These are phyloP conservation scores for Thalassiosira hispida DNA, from an alignment of 352 stramenopile species.

Conservation along the genomic window DNA sequence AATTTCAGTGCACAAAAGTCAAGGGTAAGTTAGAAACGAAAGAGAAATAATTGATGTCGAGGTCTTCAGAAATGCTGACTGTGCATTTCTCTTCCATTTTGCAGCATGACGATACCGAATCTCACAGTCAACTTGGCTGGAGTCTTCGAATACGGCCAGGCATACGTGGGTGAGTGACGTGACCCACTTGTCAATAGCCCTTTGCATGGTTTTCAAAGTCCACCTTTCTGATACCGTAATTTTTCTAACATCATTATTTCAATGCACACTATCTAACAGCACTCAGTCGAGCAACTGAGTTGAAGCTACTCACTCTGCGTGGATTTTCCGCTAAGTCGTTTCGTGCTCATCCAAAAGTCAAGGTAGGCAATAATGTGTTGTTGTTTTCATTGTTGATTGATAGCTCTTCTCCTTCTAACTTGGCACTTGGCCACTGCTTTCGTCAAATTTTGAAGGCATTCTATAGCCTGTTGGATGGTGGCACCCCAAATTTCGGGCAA, in stretches of 20 bases:
- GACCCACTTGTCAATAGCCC: too few relatives aligned
- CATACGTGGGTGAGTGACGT: slow-evolving; percentile 88
- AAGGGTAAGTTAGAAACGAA: slow-evolving; percentile 33
- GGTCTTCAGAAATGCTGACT: neutral
- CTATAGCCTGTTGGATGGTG: slow-evolving; percentile 45
- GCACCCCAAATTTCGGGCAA: slow-evolving; percentile 4
- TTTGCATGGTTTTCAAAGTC: too few relatives aligned
- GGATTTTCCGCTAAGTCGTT: slow-evolving; percentile 56
- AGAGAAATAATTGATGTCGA: neutral
- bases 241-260: too few relatives aligned
- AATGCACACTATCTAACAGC: slow-evolving; percentile 56
- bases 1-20: slow-evolving; percentile 94
- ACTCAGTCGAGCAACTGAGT: slow-evolving; percentile 90
- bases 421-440: neutral
- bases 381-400: neutral
- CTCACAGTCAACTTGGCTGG: slow-evolving; percentile 89
- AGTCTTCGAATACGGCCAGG: slow-evolving; percentile 96
- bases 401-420: neutral
- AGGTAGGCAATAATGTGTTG: slow-evolving; percentile 20
- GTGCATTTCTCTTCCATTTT: neutral
- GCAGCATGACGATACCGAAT: slow-evolving; percentile 62
- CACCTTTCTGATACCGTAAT: too few relatives aligned
- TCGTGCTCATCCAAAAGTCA: slow-evolving; percentile 62
- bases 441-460: slow-evolving; percentile 26
- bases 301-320: slow-evolving; percentile 87